Percentiles rank a stretch among this genome's conserved stretches.
Evolutionary conservation across 768 basidiomycete species (phyloP).

Genomic region (Naganishia vishniacii): DNA sequence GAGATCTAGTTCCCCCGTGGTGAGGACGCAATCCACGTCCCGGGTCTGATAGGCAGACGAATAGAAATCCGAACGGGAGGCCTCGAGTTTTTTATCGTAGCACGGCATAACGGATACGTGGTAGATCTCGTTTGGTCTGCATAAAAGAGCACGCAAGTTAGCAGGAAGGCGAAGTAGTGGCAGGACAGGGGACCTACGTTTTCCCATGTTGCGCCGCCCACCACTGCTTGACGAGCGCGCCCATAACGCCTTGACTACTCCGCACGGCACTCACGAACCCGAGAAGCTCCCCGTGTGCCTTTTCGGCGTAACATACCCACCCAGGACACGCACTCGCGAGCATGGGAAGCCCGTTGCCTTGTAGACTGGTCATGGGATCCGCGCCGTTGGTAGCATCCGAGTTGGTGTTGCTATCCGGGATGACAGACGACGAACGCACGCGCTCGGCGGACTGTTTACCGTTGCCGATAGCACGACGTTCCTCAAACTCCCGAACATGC

Average conservation of each 20-base stretch:
- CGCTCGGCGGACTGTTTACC: constrained; percentile 29
- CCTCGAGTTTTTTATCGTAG: constrained; percentile 99
- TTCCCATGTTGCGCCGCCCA: constrained; percentile 63
- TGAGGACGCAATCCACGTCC: constrained; percentile 95
- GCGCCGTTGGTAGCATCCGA: neutral
- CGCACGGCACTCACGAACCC: constrained; percentile 82
- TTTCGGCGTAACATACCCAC: constrained; percentile 99
- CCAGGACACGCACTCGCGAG: constrained; percentile 94
- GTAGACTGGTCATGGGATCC: constrained; percentile 10
- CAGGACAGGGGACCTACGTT: constrained; percentile 54
- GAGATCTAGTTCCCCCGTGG: constrained; percentile 85
- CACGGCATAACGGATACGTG: constrained; percentile 99
- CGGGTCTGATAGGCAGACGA: constrained; percentile 65
- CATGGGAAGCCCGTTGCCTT: constrained; percentile 63
- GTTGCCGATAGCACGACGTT: constrained; percentile 54
- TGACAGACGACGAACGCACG: neutral
- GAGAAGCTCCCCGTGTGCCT: constrained; percentile 87
- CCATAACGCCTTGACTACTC: constrained; percentile 92
- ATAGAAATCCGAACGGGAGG: constrained; percentile 89
- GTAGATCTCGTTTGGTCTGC: constrained; percentile 70
- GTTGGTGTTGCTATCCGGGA: neutral
- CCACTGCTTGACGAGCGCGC: constrained; percentile 85
- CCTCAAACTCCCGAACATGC: constrained; percentile 71
- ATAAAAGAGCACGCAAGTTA: neutral
- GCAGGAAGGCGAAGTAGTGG: neutral